Evolutionary conservation across 2,329 filamentous ascomycete genomes (phyloP).

Genomic region (Hymenoscyphus salicellus): DNA sequence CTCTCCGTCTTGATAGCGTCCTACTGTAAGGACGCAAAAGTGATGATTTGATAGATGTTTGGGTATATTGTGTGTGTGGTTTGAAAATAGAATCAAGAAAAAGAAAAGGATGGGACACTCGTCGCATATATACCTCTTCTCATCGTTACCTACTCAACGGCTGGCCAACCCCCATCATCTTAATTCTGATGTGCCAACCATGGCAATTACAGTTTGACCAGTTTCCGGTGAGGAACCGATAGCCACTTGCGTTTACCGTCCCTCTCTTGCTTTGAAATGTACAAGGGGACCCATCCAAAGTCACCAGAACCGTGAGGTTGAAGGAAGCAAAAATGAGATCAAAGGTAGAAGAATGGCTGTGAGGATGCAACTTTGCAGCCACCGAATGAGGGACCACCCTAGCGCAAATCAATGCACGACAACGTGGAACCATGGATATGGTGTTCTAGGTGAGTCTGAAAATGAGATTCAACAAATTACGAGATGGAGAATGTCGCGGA

Average conservation of each 20-base stretch:
- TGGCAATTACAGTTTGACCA: conserved; percentile 13
- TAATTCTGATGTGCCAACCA: conserved; percentile 13
- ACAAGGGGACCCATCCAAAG: conserved; percentile 12
- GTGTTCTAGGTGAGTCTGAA: background rate
- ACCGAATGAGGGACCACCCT: conserved; percentile 18
- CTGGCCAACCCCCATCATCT: conserved; percentile 20
- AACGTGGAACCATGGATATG: conserved; percentile 10
- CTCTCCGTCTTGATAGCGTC: conserved; percentile 18
- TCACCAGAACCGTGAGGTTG: conserved; percentile 10
- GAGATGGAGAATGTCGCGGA: background rate
- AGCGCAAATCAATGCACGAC: conserved; percentile 26
- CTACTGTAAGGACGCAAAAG: conserved; percentile 7
- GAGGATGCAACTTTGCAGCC: background rate
- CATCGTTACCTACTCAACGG: conserved; percentile 11
- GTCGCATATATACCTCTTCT: conserved; percentile 21
- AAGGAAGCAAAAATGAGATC: background rate
- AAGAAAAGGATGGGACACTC: conserved; percentile 12
- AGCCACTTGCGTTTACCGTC: conserved; percentile 21
- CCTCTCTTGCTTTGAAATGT: conserved; percentile 13
- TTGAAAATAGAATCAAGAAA: conserved; percentile 6
- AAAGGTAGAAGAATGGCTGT: conserved; percentile 17
- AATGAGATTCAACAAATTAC: background rate
- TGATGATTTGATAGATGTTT: background rate
- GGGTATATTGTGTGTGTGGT: background rate
- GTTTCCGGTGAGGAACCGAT: conserved; percentile 9